Evolutionary conservation across 306 rosid species (phyloP).

Genomic region (Vachellia pachyceras): DNA sequence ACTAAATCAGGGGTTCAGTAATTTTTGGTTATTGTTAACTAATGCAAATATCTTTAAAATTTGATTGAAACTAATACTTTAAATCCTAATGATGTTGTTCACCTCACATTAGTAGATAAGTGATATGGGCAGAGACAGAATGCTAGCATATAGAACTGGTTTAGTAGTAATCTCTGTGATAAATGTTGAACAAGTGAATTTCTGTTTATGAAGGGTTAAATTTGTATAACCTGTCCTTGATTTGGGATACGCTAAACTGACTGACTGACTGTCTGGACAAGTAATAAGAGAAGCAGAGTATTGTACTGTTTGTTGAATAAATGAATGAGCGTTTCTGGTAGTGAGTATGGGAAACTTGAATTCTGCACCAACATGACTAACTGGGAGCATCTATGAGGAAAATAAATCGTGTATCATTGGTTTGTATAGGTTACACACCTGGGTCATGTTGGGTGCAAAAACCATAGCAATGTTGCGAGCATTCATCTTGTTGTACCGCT

Average conservation of each 20-base stretch:
- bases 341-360: neutral
- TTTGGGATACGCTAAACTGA: neutral
- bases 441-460: conserved; percentile 81
- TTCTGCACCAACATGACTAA: conserved; percentile 14
- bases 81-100: neutral
- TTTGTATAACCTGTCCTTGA: neutral
- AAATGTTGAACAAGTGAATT: neutral
- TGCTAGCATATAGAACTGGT: neutral
- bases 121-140: neutral
- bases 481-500: conserved; percentile 72
- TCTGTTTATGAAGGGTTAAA: neutral
- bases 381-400: neutral
- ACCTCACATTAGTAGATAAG: neutral
- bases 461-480: conserved; percentile 80
- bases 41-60: neutral
- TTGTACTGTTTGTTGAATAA: neutral
- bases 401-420: neutral
- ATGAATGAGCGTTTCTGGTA: neutral
- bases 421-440: conserved; percentile 45
- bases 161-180: too few species aligned
- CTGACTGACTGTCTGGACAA: neutral
- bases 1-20: neutral
- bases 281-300: neutral
- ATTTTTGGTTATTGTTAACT: neutral
- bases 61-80: neutral